Conservation (phyloP, 2,329 filamentous ascomycete species). For the Verticillium longisporum region DNA sequence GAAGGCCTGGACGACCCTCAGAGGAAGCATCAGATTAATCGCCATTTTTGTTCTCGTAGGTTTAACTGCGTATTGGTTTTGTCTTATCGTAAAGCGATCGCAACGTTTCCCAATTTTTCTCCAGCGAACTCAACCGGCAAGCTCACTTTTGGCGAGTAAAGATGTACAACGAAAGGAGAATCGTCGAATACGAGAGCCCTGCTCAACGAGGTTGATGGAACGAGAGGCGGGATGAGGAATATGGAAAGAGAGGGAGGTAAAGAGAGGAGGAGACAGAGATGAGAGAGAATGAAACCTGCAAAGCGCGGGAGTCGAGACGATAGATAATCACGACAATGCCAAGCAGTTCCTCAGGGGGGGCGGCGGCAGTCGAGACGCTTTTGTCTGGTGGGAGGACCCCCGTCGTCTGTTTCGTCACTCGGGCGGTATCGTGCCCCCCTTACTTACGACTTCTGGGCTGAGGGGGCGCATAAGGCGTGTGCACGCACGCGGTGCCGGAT, state of each 20-base stretch:
- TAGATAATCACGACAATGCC: neutral
- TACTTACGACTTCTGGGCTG: neutral
- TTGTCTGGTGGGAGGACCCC: neutral
- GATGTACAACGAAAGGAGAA: neutral
- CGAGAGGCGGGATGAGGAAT: neutral
- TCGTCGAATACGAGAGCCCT: neutral
- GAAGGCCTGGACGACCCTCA: conserved; percentile 38
- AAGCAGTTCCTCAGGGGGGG: neutral
- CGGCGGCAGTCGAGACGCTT: neutral
- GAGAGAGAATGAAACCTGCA: neutral
- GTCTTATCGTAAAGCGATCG: neutral
- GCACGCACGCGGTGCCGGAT: neutral
- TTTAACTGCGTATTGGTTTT: neutral
- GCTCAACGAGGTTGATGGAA: neutral
- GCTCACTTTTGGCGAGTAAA: neutral
- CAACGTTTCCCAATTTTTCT: neutral
- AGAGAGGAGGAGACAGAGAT: too few relatives aligned
- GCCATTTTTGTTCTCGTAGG: conserved; percentile 8
- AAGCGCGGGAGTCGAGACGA: neutral
- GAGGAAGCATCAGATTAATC: conserved; percentile 34
- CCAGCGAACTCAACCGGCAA: neutral
- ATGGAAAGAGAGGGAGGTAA: neutral
- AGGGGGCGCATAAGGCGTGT: neutral
- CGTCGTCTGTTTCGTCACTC: neutral
- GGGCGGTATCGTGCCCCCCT: neutral